Conservation (phyloP, 2,329 filamentous ascomycete species). For the Huntiella decipiens region DNA sequence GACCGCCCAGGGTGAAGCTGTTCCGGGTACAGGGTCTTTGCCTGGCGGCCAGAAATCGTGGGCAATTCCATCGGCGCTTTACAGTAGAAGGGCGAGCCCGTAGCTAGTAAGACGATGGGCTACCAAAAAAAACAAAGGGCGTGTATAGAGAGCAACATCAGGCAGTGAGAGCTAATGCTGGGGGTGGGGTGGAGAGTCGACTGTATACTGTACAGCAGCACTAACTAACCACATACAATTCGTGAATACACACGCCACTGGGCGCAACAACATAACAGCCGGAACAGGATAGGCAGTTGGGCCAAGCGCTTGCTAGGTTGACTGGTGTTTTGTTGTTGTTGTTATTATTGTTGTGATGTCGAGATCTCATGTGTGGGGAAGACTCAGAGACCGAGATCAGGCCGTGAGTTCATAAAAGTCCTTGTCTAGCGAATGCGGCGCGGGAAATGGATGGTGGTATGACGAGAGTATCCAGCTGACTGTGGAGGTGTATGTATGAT, state of each 20-base stretch:
- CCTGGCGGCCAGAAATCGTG: neutral
- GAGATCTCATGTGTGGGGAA: too few species aligned
- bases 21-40: slow-evolving; percentile 1
- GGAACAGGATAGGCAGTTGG: too few species aligned
- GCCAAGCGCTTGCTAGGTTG: too few species aligned
- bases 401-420: neutral
- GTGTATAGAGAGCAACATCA: neutral
- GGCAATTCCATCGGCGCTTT: too few species aligned
- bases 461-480: too few species aligned
- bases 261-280: neutral
- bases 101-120: neutral
- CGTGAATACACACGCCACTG: neutral
- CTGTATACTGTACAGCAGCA: neutral
- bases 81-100: neutral
- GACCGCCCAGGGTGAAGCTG: neutral
- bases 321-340: too few species aligned
- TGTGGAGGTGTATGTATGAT: too few species aligned
- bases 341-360: too few species aligned
- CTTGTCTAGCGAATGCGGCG: neutral
- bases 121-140: neutral
- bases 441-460: neutral
- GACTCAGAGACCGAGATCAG: neutral
- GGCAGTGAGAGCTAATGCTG: neutral
- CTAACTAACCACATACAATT: too few species aligned
- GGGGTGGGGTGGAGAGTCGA: neutral